These are phyloP conservation scores for Suhomyces ambrosiae DNA, from an alignment of 1,139 yeast species.

Conservation along the genomic window DNA sequence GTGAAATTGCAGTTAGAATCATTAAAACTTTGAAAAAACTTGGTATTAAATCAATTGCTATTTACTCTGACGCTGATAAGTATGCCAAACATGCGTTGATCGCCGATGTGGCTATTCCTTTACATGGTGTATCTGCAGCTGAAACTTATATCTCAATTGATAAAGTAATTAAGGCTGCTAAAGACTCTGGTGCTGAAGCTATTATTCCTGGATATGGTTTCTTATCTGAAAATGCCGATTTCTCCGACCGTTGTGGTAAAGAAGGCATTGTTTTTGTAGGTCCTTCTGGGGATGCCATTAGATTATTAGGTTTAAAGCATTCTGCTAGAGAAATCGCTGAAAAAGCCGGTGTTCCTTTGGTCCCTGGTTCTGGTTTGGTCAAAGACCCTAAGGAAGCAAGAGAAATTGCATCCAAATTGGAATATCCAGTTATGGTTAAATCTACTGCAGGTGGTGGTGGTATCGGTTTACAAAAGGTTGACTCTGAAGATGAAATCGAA, in stretches of 20 bases:
- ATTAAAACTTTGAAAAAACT: constrained; percentile 82
- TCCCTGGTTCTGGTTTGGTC: constrained; percentile 90
- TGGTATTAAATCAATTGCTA: constrained; percentile 78
- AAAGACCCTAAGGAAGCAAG: constrained; percentile 71
- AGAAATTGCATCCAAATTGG: constrained; percentile 72
- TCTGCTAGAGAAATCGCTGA: constrained; percentile 94
- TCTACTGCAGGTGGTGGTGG: constrained; percentile 99
- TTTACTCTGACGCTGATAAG: constrained; percentile 87
- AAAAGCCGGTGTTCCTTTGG: constrained; percentile 87
- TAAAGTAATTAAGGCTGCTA: constrained; percentile 83
- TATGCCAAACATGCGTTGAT: constrained; percentile 81
- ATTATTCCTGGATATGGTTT: constrained; percentile 98
- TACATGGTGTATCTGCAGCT: constrained; percentile 82
- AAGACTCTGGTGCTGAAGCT: constrained; percentile 81
- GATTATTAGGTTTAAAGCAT: constrained; percentile 89
- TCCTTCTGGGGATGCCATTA: constrained; percentile 90
- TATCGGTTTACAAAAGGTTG: constrained; percentile 93
- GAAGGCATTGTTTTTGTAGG: constrained; percentile 93
- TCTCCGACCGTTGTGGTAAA: constrained; percentile 79
- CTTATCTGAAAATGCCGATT: constrained; percentile 93
- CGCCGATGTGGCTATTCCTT: constrained; percentile 80
- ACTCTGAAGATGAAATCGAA: constrained; percentile 74
- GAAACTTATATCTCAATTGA: constrained; percentile 87
- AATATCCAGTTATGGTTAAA: constrained; percentile 93
- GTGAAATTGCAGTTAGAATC: constrained; percentile 95